These are phyloP conservation scores for Boletus vermiculosoides DNA, from an alignment of 768 basidiomycete genomes.

Conservation along the genomic window DNA sequence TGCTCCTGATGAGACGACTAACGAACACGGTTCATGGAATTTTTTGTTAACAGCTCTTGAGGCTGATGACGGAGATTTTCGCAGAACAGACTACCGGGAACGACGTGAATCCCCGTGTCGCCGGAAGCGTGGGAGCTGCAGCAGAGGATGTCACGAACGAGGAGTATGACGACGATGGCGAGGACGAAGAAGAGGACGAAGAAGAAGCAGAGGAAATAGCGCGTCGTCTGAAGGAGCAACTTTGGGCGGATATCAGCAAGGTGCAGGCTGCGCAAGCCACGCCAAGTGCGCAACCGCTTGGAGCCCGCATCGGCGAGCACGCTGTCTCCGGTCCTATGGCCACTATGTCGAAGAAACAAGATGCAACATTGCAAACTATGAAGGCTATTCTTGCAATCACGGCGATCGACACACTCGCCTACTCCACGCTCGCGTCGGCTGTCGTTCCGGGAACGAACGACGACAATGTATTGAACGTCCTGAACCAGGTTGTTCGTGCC, in stretches of 20 bases:
- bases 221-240: conserved; percentile 67
- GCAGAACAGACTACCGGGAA: conserved; percentile 5
- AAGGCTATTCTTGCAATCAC: conserved; percentile 58
- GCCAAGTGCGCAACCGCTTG: conserved; percentile 18
- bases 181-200: conserved; percentile 52
- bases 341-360: conserved; percentile 43
- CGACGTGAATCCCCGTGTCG: background rate
- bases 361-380: conserved; percentile 64
- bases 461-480: conserved; percentile 51
- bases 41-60: conserved; percentile 3
- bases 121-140: background rate
- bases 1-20: conserved; percentile 1
- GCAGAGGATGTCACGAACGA: conserved; percentile 37
- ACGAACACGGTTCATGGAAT: conserved; percentile 8
- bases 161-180: conserved; percentile 48
- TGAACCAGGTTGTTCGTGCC: conserved; percentile 48
- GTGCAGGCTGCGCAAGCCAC: conserved; percentile 47
- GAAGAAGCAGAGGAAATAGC: conserved; percentile 77
- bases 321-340: conserved; percentile 12
- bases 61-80: conserved; percentile 15
- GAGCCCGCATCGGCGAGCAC: conserved; percentile 1
- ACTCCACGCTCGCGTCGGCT: conserved; percentile 50
- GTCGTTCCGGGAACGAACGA: conserved; percentile 46
- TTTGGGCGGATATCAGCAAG: conserved; percentile 74
- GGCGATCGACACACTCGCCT: conserved; percentile 55